These are phyloP conservation scores for Cicer chorassanicum DNA, from an alignment of 306 rosid species.

Conservation along the genomic window DNA sequence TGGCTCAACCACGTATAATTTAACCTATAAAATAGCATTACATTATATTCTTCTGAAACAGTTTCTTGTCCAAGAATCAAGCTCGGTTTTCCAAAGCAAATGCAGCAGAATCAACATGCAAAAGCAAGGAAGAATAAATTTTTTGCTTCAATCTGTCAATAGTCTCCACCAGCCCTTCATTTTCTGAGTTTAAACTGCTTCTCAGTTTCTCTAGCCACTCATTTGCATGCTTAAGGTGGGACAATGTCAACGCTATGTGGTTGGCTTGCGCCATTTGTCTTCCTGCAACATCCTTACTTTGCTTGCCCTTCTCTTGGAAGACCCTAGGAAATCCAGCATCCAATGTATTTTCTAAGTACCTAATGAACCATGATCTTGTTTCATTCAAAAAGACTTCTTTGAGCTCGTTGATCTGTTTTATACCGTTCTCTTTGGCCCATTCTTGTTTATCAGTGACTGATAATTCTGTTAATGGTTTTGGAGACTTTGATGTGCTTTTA, in stretches of 20 bases:
- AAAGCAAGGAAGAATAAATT: slow-evolving; percentile 75
- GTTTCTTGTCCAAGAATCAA: slow-evolving; percentile 47
- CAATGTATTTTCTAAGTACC: slow-evolving; percentile 73
- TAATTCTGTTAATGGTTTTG: slow-evolving; percentile 53
- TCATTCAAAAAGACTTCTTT: slow-evolving; percentile 64
- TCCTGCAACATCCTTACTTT: slow-evolving; percentile 59
- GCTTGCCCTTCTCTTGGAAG: slow-evolving; percentile 67
- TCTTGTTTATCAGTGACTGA: slow-evolving; percentile 70
- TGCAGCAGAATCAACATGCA: slow-evolving; percentile 82
- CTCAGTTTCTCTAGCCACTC: slow-evolving; percentile 85
- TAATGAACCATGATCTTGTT: slow-evolving; percentile 89
- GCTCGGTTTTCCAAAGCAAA: slow-evolving; percentile 73
- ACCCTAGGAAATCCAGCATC: slow-evolving; percentile 67
- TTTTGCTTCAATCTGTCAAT: slow-evolving; percentile 75
- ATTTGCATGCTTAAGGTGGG: slow-evolving; percentile 85
- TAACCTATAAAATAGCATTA: slow-evolving; percentile 39
- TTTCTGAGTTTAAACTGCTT: slow-evolving; percentile 51
- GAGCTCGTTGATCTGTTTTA: slow-evolving; percentile 64
- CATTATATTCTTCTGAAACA: slow-evolving; percentile 1
- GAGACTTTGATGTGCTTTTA: slow-evolving; percentile 53
- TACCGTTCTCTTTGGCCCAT: slow-evolving; percentile 75
- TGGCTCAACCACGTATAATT: slow-evolving; percentile 50
- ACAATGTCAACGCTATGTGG: slow-evolving; percentile 70
- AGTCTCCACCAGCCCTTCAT: slow-evolving; percentile 53
- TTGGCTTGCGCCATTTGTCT: slow-evolving; percentile 61